Conservation (phyloP, 495 filamentous ascomycete genomes). For the Parathielavia hyrcaniae region DNA sequence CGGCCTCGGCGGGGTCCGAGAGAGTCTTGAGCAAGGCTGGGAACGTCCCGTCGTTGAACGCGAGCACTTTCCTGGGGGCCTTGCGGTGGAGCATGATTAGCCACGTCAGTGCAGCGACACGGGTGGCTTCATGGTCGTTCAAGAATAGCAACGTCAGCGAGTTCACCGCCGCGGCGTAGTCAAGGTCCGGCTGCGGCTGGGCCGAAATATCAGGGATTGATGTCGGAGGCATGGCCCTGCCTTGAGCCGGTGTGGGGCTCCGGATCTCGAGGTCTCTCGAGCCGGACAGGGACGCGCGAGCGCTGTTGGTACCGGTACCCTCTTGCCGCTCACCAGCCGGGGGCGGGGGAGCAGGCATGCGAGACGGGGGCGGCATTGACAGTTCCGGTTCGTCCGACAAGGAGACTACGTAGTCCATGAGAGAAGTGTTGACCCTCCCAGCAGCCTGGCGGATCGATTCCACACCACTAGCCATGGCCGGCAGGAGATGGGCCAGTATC, state of each 20-base stretch:
- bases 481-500: slow-evolving; percentile 83
- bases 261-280: slow-evolving; percentile 48
- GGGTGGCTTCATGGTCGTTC: slow-evolving; percentile 92
- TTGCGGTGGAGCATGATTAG: slow-evolving; percentile 95
- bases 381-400: slow-evolving; percentile 67
- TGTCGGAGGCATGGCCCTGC: slow-evolving; percentile 37
- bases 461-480: slow-evolving; percentile 86
- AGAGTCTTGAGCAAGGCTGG: slow-evolving; percentile 93
- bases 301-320: slow-evolving; percentile 48
- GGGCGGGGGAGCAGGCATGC: slow-evolving; percentile 44
- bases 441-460: slow-evolving; percentile 86
- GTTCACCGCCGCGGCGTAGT: slow-evolving; percentile 95
- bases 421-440: slow-evolving; percentile 75
- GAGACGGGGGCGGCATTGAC: slow-evolving; percentile 36
- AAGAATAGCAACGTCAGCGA: slow-evolving; percentile 91
- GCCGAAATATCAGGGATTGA: slow-evolving; percentile 43
- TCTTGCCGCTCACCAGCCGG: slow-evolving; percentile 50
- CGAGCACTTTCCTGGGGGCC: slow-evolving; percentile 86
- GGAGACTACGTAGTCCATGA: slow-evolving; percentile 87
- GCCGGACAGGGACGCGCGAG: slow-evolving; percentile 48
- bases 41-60: slow-evolving; percentile 95
- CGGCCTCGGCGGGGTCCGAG: slow-evolving; percentile 89
- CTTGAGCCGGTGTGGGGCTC: slow-evolving; percentile 50
- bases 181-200: slow-evolving; percentile 63
- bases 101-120: slow-evolving; percentile 91